Base-by-base conservation (phyloP, 163 green algal genomes). In the Chlamydomonas reinhardtii region DNA sequence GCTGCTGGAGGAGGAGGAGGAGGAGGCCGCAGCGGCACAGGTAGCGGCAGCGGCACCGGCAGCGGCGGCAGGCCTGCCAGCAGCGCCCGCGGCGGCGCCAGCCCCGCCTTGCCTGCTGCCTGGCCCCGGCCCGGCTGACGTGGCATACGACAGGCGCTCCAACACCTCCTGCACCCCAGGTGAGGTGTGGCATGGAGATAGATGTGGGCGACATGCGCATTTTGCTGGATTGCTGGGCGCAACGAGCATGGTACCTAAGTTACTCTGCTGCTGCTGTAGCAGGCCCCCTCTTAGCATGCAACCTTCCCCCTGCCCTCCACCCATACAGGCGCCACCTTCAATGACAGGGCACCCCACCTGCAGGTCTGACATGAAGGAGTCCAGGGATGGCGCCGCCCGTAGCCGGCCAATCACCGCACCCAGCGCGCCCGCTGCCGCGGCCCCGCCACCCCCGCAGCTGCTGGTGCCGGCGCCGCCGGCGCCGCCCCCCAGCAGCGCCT, bases 111-210 rank as follows among this genome's bases (percentile, higher is more conserved):
- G 14, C 27, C 64, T 1, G 31, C 31, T 43, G 37, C 64, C 74
- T 2, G 35, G 76, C 14, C 76, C 76, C 6, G 64, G 64, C 12
- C 76, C 64, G 11, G 64, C 79, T 6, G 16, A 8, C 24, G 8
- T 43, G 56, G 56, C 29, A 56, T 74, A 86, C 8, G 80, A n/a
- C 27, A 86, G 69, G 6, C 80, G 80, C 69, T 86, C 80, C 19
- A 86, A 15, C 11, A 86, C 56, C 70, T 86, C 80, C 80, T 86
- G 43, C 34, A 37, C 17, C 2, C 6, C 25, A n/a, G n/a, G n/a
- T n/a, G 27, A 34, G 70, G 8, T n/a, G 32, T 52, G 68, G 68
- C 39, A n/a, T 8, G 39, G 5, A 48, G 39, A 48, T 5, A 48
- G 39, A 48, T 48, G 39, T 16, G n/a, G n/a, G 27, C n/a, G n/a